Evolutionary conservation across 2,329 filamentous ascomycete species (phyloP).

Genomic region (Aciculosporium take): DNA sequence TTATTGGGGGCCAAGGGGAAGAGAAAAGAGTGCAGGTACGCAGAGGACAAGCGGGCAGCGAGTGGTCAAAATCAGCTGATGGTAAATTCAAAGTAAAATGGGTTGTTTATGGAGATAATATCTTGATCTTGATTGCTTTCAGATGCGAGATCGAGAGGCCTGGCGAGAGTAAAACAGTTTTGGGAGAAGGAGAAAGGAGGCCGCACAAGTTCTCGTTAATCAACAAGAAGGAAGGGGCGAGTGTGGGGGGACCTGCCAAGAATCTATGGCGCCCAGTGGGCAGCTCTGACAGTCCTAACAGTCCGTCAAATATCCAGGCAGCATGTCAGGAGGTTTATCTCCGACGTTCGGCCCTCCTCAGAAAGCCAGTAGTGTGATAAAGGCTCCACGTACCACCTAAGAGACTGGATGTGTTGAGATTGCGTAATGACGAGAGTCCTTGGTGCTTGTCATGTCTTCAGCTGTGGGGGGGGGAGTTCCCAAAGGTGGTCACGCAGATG

Average conservation of each 20-base stretch:
- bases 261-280: neutral
- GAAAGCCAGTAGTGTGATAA: neutral
- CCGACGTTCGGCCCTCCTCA: neutral
- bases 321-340: neutral
- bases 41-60: neutral
- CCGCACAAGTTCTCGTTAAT: neutral
- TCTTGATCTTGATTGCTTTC: neutral
- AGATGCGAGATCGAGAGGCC: neutral
- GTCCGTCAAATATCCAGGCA: neutral
- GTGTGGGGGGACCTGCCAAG: constrained; percentile 1
- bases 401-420: neutral
- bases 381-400: neutral
- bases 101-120: neutral
- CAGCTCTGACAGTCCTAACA: constrained; percentile 1
- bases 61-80: neutral
- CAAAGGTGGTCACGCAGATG: neutral
- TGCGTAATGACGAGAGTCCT: neutral
- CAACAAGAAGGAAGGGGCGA: constrained; percentile 1
- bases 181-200: neutral
- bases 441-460: no score
- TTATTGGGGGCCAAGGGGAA: neutral
- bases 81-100: neutral
- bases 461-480: no score
- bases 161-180: neutral
- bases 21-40: neutral